Base-by-base conservation (phyloP, 805 yeast species). In the Sugiyamaella qingdaonensis region DNA sequence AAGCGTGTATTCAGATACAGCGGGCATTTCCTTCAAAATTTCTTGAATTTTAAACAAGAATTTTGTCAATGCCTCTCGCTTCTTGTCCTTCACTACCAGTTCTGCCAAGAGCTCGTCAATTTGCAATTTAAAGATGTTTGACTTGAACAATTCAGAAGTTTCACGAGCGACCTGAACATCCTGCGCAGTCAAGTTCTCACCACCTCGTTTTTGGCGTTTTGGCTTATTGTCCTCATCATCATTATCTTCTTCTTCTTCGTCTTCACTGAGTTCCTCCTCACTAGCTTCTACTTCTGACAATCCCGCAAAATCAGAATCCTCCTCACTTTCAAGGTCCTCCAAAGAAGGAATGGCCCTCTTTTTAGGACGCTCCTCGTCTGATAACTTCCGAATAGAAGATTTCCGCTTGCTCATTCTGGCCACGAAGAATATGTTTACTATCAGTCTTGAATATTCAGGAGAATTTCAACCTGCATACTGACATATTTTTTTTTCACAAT, bases 91-190 rank as follows among this genome's bases (percentile, higher is more conserved):
- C 39, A 91, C 68, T 61, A 81, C 80, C 39, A 92, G 79, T 68
- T 92, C 98, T 60, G 81, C 80, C 61, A 94, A 73, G 39, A 94
- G 74, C 66, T 91, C 98, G 70, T 91, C 98, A 56, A 94, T 90
- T 72, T 94, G 96, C 54, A 94, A 71, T 68, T 94, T 94, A 82
- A 94, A 92, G 52, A 94, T 90, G 69, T 91, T 94, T 8, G 97
- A 89, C 65, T 91, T 89, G 81, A 91, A 94, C 45, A 92, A 73
- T 68, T 91, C 97, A 0, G 95, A 94, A 0, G 97, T 88, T 68
- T 91, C 97, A 62, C 96, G 79, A 0, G 97, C 96, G 2, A 86
- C 78, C 62, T 92, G 96, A 45, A 92, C 82, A 54, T 94, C 97
- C 61, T 88, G 91, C 0, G 94, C 83, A 0, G 48, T 36, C 31